Evolutionary conservation across 1,284 basidiomycete genomes (phyloP).

Genomic region (Irpex sp.): DNA sequence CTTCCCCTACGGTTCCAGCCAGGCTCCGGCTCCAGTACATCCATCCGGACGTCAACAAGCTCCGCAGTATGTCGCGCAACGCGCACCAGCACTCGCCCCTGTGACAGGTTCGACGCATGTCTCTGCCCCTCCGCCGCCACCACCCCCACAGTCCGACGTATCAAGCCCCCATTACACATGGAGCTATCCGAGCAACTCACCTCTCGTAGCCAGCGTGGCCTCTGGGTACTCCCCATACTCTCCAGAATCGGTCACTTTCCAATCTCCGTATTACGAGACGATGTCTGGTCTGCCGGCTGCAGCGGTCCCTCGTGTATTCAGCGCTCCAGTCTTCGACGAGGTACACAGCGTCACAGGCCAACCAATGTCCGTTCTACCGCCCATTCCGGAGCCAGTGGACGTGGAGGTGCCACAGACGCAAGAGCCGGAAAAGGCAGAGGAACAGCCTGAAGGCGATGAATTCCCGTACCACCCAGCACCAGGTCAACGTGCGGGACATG

Average conservation of each 20-base stretch:
- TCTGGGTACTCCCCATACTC: slow-evolving; percentile 17
- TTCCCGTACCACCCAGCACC: slow-evolving; percentile 25
- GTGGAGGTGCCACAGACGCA: slow-evolving; percentile 2
- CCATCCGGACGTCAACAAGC: not conserved
- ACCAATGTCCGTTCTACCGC: slow-evolving; percentile 4
- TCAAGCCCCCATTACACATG: slow-evolving; percentile 14
- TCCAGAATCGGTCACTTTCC: slow-evolving; percentile 12
- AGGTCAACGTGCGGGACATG: slow-evolving; percentile 23
- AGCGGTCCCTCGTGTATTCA: slow-evolving; percentile 10
- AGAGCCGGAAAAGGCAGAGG: slow-evolving; percentile 10
- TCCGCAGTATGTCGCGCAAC: not conserved
- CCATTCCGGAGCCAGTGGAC: not conserved
- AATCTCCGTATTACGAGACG: slow-evolving; percentile 15
- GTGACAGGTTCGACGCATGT: not conserved
- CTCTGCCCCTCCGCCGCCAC: not conserved
- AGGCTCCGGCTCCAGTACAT: slow-evolving; percentile 4
- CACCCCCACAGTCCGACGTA: not conserved
- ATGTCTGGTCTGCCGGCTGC: slow-evolving; percentile 6
- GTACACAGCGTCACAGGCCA: slow-evolving; percentile 7
- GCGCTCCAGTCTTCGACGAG: slow-evolving; percentile 6
- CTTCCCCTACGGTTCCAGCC: slow-evolving; percentile 14
- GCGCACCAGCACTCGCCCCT: not conserved
- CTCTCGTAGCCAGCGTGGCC: slow-evolving; percentile 6
- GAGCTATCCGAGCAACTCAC: slow-evolving; percentile 10
- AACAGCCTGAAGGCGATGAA: slow-evolving; percentile 8